Conservation (phyloP, 768 basidiomycete species). For the Hygrocybe punicea region DNA sequence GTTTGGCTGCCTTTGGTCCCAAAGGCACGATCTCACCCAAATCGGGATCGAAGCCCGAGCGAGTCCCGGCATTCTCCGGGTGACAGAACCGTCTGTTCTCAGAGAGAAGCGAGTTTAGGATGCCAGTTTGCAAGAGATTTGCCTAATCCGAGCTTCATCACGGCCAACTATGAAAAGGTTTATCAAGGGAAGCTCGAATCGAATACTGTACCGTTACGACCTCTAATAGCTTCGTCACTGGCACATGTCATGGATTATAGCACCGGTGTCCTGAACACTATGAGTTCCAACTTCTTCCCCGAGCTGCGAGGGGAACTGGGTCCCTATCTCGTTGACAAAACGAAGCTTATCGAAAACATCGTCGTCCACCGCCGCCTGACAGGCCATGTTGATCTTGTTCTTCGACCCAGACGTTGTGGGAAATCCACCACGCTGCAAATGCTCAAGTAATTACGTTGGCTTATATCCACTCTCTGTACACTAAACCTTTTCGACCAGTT, state of each 20-base stretch:
- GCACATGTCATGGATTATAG: conserved; percentile 3
- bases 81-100: too few relatives aligned
- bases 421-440: conserved; percentile 15
- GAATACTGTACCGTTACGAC: too few relatives aligned
- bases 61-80: too few relatives aligned
- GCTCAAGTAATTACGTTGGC: conserved; percentile 12
- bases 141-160: too few relatives aligned
- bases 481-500: conserved; percentile 12
- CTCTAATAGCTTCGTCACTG: too few relatives aligned
- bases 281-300: conserved; percentile 13
- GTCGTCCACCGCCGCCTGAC: conserved; percentile 7
- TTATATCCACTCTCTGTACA: conserved; percentile 13
- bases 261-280: conserved; percentile 6
- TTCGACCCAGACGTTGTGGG: conserved; percentile 14
- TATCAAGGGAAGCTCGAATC: too few relatives aligned
- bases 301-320: conserved; percentile 7
- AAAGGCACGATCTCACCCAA: too few relatives aligned
- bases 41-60: too few relatives aligned
- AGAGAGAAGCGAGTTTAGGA: too few relatives aligned
- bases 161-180: too few relatives aligned
- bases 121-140: too few relatives aligned
- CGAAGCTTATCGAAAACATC: conserved; percentile 16
- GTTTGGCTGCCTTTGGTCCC: too few relatives aligned
- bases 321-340: conserved; percentile 15
- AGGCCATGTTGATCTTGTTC: conserved; percentile 14